Evolutionary conservation across 2,329 filamentous ascomycete species (phyloP).

Genomic region (Fusarium verrucosum): DNA sequence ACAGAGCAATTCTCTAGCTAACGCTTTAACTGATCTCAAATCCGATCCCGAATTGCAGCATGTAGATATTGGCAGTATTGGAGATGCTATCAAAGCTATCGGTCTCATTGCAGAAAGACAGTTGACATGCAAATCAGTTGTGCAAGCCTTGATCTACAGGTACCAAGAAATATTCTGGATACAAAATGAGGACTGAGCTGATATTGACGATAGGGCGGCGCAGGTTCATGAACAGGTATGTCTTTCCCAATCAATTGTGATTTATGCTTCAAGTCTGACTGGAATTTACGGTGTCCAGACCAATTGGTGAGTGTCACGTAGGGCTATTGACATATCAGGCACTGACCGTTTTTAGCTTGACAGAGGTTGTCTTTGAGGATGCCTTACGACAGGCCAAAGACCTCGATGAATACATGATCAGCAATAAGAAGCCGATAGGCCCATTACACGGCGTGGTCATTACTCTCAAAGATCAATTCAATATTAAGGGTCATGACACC

Average conservation of each 20-base stretch:
- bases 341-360: not conserved
- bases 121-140: not conserved
- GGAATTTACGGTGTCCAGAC: not conserved
- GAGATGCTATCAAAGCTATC: not conserved
- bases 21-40: not conserved
- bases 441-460: not conserved
- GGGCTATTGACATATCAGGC: accelerated
- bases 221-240: not conserved
- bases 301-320: not conserved
- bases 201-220: not conserved
- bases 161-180: not conserved
- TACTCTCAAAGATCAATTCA: conserved; percentile 5
- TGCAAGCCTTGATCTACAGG: not conserved
- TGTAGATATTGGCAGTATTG: not conserved
- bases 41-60: not conserved
- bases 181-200: not conserved
- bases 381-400: not conserved
- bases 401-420: not conserved
- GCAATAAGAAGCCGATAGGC: not conserved
- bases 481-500: not conserved
- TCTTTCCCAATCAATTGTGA: not conserved
- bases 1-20: not conserved
- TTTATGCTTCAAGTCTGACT: not conserved
- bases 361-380: not conserved
- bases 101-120: not conserved